Base-by-base conservation (phyloP, 768 basidiomycete genomes). In the Trametes villosa region DNA sequence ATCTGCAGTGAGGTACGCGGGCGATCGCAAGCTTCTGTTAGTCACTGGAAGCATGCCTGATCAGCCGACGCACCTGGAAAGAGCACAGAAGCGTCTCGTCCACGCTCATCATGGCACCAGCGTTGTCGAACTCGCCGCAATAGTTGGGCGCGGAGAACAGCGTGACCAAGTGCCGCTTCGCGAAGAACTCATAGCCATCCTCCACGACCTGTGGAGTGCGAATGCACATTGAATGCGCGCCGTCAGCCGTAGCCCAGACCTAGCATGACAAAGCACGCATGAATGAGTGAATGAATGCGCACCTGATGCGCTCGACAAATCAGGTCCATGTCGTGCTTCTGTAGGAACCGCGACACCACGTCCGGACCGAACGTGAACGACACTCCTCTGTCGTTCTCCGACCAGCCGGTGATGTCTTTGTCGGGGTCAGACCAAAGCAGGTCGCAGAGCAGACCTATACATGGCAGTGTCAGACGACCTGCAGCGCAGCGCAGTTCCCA, bases 71-170 rank as follows among this genome's bases (percentile, higher is more conserved):
- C 65, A 96, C 94, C 78, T 98, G 96, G 93, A 98, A 98, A 9
- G 96, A 98, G 78, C 96, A 98, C 65, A 98, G 75, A 65, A 98
- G 75, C 9, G 96, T 97, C 77, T 98, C 96, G 70, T 98, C 96
- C 42, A 99, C 96, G 70, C 92, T 95, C 96, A 98, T 99, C 96
- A 99, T 99, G 33, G 96, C 96, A 36, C 96, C 96, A 4, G 96
- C 96, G 75, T 99, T 99, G 76, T 99, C 96, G 70, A 99, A 99
- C 79, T 98, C 92, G 65, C 94, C 91, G 68, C 91, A 93, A 70
- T 94, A 93, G 79, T 94, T 93, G 60, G 96, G 96, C 52, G 96
- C 96, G 24, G 94, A 96, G 80, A 98, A 98, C 45, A 98, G 75
- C 42, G 96, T 98, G 66, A 98, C 96, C 66, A 98, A 77, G 79